Evolutionary conservation across 352 stramenopile genomes (phyloP), one percentile per base, ranked within the genome.

Genomic region (Globisporangium rhizosaccharum): DNA sequence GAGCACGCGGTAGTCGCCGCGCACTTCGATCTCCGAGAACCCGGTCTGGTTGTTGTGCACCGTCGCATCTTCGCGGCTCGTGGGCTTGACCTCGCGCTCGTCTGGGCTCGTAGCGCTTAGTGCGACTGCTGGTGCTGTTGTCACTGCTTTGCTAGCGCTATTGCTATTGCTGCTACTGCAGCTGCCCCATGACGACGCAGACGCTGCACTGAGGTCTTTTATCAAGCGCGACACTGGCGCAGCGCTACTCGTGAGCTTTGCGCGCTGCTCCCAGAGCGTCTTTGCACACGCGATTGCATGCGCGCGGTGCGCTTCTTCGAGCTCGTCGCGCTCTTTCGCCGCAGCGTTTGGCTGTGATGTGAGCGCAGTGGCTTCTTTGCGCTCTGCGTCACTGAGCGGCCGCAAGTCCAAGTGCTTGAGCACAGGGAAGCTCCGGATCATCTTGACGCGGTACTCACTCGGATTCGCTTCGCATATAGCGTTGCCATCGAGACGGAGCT

Each of bases 401-500:
- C 82, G 82, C 6, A 97, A 61, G 56, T 97, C 90, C n/a, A 97
- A 57, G 54, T 96, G 82, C 48, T 90, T 82, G 14, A 97, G 69
- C 3, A 68, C 73, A 18, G 82, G 80, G 46, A 94, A 89, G n/a
- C 62, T 70, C 12, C 75, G 72, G 44, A 95, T 86, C 66, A 95
- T 82, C 14, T 70, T 78, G 0, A 60, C 66, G 6, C 87, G 80
- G 67, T 96, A 96, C 58, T 80, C 71, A 17, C 53, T 56, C 26
- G 66, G 74, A 37, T 79, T 78, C 17, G 57, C 62, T 6, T 75
- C 70, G 59, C 70, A 82, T 26, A 93, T 67, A 18, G 60, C 57
- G 61, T 97, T 97, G 36, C 81, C 86, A 50, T 97, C 90, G 12
- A 97, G 65, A 3, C 86, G 78, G 15, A 97, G 65, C 64, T 97